A percentile compares a stretch with the other conserved stretches of the same genome.
Evolutionary conservation across 495 filamentous ascomycete genomes (phyloP).

Genomic region (Penicillium nucicola): DNA sequence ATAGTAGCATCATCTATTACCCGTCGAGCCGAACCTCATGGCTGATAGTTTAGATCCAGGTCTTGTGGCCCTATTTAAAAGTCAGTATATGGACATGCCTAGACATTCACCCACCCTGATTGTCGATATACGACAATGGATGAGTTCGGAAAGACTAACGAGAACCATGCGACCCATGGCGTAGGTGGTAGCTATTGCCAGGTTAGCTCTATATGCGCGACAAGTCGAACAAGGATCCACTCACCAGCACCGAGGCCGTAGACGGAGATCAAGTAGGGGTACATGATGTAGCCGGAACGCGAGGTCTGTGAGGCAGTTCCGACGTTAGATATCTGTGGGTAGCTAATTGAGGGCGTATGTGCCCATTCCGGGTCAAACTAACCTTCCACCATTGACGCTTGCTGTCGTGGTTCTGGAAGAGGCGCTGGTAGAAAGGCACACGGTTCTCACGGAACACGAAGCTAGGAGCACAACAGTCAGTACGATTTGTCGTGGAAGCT

Average conservation of each 20-base stretch:
- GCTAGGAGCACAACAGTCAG: slow-evolving; percentile 33
- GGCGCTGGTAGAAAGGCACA: slow-evolving; percentile 77
- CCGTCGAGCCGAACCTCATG: slow-evolving; percentile 84
- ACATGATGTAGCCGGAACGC: slow-evolving; percentile 62
- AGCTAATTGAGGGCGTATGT: background rate
- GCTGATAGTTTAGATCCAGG: slow-evolving; percentile 52
- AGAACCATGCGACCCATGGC: slow-evolving; percentile 56
- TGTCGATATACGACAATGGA: background rate
- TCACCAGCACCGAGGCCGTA: slow-evolving; percentile 54
- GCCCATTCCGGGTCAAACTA: slow-evolving; percentile 33
- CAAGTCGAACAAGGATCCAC: slow-evolving; percentile 41
- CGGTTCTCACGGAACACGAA: slow-evolving; percentile 80
- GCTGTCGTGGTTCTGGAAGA: slow-evolving; percentile 80
- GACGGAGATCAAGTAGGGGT: slow-evolving; percentile 71
- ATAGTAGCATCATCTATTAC: slow-evolving; percentile 43
- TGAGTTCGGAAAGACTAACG: slow-evolving; percentile 34
- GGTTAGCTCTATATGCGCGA: slow-evolving; percentile 18
- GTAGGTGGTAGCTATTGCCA: slow-evolving; percentile 47
- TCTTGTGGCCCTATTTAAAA: slow-evolving; percentile 73
- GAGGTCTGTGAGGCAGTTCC: slow-evolving; percentile 44
- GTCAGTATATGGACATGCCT: slow-evolving; percentile 22
- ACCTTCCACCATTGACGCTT: slow-evolving; percentile 86
- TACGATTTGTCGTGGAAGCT: background rate
- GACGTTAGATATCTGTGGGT: slow-evolving; percentile 10
- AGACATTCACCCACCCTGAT: background rate